A percentile compares a stretch with the other conserved stretches of the same genome.
Evolutionary conservation across 2,329 filamentous ascomycete species (phyloP).

Genomic region (Beauveria australis): DNA sequence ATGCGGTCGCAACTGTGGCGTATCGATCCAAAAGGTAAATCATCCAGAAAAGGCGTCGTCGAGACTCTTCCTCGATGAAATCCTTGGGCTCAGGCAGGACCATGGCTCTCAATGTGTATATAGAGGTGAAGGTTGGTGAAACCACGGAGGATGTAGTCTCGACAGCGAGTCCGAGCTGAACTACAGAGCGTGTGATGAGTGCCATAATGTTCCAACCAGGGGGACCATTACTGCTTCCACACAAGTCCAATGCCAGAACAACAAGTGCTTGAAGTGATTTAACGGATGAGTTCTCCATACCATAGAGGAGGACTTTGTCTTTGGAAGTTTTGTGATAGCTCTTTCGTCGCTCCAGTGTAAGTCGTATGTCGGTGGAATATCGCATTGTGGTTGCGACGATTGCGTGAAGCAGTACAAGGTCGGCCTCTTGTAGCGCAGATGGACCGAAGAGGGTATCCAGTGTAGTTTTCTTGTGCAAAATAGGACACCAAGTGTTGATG

Average conservation of each 20-base stretch:
- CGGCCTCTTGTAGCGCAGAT: constrained; percentile 67
- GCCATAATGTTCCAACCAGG: constrained; percentile 90
- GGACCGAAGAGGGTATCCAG: constrained; percentile 75
- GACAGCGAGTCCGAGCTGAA: constrained; percentile 77
- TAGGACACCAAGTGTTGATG: constrained; percentile 79
- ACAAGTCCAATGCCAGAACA: constrained; percentile 76
- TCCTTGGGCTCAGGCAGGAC: constrained; percentile 74
- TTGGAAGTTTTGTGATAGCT: constrained; percentile 77
- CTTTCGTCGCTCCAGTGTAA: constrained; percentile 64
- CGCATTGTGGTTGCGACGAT: constrained; percentile 83
- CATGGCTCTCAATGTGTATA: constrained; percentile 81
- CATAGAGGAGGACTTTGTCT: constrained; percentile 77
- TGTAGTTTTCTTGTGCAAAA: constrained; percentile 77
- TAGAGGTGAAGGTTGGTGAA: constrained; percentile 72
- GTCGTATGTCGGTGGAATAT: constrained; percentile 68
- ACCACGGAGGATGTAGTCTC: constrained; percentile 74
- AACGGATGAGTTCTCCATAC: constrained; percentile 82
- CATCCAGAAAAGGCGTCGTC: constrained; percentile 86
- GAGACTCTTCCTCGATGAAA: constrained; percentile 83
- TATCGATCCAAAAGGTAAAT: constrained; percentile 86
- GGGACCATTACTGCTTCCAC: constrained; percentile 80
- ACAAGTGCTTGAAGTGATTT: constrained; percentile 81
- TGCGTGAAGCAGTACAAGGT: constrained; percentile 74
- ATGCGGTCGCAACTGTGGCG: constrained; percentile 82
- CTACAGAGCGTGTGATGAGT: constrained; percentile 78